Evolutionary conservation across 768 basidiomycete species (phyloP).

Genomic region (Russula olivacea): DNA sequence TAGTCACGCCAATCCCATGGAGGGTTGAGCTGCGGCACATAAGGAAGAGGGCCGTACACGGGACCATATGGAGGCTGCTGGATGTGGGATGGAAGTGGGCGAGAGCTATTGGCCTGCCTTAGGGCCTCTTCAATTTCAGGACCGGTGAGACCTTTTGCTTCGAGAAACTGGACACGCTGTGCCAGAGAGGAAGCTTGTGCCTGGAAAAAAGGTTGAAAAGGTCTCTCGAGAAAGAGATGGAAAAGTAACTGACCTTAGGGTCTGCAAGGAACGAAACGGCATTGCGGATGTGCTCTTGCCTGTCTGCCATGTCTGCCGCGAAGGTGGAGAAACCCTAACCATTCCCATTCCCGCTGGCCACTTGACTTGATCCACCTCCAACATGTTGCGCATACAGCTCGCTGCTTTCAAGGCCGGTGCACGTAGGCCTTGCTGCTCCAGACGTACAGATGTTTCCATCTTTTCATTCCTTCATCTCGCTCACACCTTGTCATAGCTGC

Average conservation of each 20-base stretch:
- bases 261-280: constrained; percentile 84
- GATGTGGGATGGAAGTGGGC: constrained; percentile 16
- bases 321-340: constrained; percentile 10
- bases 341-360: background rate
- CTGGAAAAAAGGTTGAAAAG: constrained; percentile 36
- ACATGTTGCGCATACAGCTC: constrained; percentile 21
- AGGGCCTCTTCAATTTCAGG: constrained; percentile 84
- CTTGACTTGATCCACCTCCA: background rate
- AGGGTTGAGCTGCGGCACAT: constrained; percentile 41
- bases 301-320: constrained; percentile 43
- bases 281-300: constrained; percentile 70
- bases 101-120: constrained; percentile 43
- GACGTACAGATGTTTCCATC: background rate
- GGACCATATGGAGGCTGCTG: constrained; percentile 34
- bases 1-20: constrained; percentile 96
- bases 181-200: constrained; percentile 70
- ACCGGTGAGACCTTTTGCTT: constrained; percentile 83
- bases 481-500: constrained; percentile 12
- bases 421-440: constrained; percentile 16
- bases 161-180: constrained; percentile 89
- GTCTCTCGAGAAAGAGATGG: background rate
- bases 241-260: constrained; percentile 52
- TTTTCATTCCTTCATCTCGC: background rate
- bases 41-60: constrained; percentile 43
- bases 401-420: constrained; percentile 18